These are phyloP conservation scores for Shiraia bambusicola DNA, from an alignment of 2,329 filamentous ascomycete genomes.

Conservation along the genomic window DNA sequence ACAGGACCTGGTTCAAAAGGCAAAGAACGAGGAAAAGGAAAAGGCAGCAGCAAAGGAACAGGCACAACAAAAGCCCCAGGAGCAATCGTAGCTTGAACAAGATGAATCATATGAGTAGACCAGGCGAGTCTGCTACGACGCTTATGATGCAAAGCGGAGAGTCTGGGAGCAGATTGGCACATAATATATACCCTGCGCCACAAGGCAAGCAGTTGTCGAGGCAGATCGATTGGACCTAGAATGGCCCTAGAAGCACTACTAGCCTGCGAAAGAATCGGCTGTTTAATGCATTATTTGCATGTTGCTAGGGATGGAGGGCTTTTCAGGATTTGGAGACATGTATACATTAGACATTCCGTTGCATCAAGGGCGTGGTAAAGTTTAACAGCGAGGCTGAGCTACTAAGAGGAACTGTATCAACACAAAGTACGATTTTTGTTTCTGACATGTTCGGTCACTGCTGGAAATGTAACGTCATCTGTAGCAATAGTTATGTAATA, in stretches of 20 bases:
- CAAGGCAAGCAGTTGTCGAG: background rate
- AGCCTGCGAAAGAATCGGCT: conserved; percentile 12
- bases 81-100: conserved; percentile 45
- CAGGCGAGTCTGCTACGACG: conserved; percentile 19
- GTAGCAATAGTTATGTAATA: background rate
- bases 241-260: background rate
- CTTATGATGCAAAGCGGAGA: conserved; percentile 21
- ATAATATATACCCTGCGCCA: conserved; percentile 43
- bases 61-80: conserved; percentile 57
- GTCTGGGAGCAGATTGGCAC: conserved; percentile 46
- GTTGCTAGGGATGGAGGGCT: conserved; percentile 18
- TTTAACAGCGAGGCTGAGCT: conserved; percentile 17
- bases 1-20: conserved; percentile 64
- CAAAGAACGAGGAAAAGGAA: conserved; percentile 47
- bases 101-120: conserved; percentile 30
- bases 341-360: conserved; percentile 38
- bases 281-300: conserved; percentile 8
- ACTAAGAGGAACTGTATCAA: conserved; percentile 15
- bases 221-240: conserved; percentile 2
- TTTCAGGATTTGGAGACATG: conserved; percentile 20
- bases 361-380: conserved; percentile 33
- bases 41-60: conserved; percentile 37
- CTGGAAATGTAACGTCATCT: background rate
- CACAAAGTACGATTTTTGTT: conserved; percentile 8
- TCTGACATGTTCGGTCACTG: background rate